Evolutionary conservation across 2,329 filamentous ascomycete species (phyloP).

Genomic region (Massarina eburnea): DNA sequence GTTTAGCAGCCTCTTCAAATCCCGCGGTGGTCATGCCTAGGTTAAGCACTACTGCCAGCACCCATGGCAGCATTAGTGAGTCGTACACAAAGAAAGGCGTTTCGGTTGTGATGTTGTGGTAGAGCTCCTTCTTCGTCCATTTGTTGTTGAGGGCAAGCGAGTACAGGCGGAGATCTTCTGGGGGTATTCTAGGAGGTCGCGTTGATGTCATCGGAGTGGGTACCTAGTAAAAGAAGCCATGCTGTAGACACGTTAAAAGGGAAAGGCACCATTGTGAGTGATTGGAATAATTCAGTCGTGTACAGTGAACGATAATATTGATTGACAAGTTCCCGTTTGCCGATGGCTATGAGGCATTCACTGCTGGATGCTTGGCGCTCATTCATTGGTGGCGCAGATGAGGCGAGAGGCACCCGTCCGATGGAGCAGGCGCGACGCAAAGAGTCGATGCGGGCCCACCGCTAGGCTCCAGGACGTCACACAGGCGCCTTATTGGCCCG

Average conservation of each 20-base stretch:
- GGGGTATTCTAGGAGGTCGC: background rate
- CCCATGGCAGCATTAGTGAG: conserved; percentile 11
- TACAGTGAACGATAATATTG: no score
- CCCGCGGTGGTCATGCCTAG: background rate
- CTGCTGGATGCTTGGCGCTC: conserved; percentile 4
- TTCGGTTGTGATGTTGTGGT: background rate
- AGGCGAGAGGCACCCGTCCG: conserved; percentile 5
- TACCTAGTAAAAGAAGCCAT: background rate
- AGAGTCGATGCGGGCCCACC: conserved; percentile 6
- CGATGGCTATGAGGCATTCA: background rate
- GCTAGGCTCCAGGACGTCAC: conserved; percentile 3
- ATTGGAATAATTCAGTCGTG: no score
- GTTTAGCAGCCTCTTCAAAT: conserved; percentile 1
- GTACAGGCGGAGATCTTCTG: conserved; percentile 8
- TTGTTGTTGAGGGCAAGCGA: conserved; percentile 7
- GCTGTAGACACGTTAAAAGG: background rate
- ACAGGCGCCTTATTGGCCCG: conserved; percentile 1
- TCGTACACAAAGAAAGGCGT: conserved; percentile 10
- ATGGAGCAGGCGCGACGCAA: conserved; percentile 15
- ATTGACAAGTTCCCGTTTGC: no score
- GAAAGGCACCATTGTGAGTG: no score
- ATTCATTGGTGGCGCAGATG: conserved; percentile 12
- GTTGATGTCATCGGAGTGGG: background rate
- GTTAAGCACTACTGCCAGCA: conserved; percentile 1
- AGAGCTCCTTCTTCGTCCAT: conserved; percentile 3